A percentile compares a stretch with the other conserved stretches of the same genome.
Conservation (phyloP, 495 filamentous ascomycete genomes). For the Trichoderma erinaceum region DNA sequence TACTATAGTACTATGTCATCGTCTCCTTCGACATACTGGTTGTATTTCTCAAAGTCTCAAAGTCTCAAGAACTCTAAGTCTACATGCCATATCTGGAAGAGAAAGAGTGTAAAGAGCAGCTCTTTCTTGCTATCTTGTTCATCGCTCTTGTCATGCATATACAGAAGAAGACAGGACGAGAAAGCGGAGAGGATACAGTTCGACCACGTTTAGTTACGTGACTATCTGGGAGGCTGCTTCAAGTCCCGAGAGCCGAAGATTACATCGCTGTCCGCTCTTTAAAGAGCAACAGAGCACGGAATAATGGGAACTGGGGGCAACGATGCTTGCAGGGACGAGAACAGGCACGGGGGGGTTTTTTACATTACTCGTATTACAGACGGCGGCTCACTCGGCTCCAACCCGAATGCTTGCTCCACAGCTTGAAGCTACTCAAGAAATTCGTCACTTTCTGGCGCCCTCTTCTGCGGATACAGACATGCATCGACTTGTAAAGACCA, state of each 20-base stretch:
- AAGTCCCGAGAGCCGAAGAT: too few relatives aligned
- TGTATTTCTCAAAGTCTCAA: background rate
- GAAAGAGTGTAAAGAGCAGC: background rate
- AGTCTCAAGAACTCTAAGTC: background rate
- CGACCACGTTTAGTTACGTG: too few relatives aligned
- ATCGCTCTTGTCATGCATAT: too few relatives aligned
- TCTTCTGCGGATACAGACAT: background rate
- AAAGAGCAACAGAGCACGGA: background rate
- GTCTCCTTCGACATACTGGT: background rate
- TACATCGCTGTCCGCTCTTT: too few relatives aligned
- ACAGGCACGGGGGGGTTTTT: background rate
- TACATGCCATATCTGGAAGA: background rate
- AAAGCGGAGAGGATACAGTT: too few relatives aligned
- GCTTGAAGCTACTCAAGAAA: background rate
- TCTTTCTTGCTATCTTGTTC: too few relatives aligned
- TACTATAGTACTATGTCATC: too few relatives aligned
- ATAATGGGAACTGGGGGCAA: background rate
- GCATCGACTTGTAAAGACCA: background rate
- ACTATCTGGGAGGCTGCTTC: too few relatives aligned
- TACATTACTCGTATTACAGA: constrained; percentile 10
- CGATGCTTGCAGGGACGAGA: background rate
- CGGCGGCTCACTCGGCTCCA: constrained; percentile 16
- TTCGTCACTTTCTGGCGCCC: constrained; percentile 11
- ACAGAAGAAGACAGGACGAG: too few relatives aligned
- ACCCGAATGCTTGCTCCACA: constrained; percentile 14